These are phyloP conservation scores for Aspergillus biplanus DNA, from an alignment of 495 filamentous ascomycete species.

Conservation along the genomic window DNA sequence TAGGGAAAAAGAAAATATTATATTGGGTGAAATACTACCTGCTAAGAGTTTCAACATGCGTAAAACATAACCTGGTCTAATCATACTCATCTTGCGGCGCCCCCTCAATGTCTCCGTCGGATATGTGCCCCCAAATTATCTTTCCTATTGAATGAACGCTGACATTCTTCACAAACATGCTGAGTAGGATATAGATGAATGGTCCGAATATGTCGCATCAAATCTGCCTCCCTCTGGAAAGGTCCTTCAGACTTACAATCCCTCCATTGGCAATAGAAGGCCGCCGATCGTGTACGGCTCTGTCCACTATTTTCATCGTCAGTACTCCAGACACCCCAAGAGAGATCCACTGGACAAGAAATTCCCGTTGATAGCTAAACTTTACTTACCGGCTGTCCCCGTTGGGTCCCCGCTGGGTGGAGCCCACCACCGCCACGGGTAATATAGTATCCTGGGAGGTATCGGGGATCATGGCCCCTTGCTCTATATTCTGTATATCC, in stretches of 20 bases:
- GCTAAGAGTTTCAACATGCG: too few relatives aligned
- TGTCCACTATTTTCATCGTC: background rate
- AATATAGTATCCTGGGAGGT: too few relatives aligned
- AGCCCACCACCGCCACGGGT: too few relatives aligned
- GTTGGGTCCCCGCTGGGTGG: too few relatives aligned
- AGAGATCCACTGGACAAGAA: too few relatives aligned
- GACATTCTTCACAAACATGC: background rate
- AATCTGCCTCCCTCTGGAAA: background rate
- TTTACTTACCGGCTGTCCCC: too few relatives aligned
- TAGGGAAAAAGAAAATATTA: too few relatives aligned
- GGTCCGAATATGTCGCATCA: conserved; percentile 1
- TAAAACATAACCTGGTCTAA: background rate
- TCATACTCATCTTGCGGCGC: background rate
- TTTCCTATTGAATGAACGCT: background rate
- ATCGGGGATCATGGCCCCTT: too few relatives aligned
- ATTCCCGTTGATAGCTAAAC: too few relatives aligned
- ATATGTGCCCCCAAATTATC: background rate
- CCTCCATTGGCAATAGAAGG: background rate
- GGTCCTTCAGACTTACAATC: background rate
- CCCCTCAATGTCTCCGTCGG: background rate
- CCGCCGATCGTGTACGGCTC: background rate
- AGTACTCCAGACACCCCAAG: background rate
- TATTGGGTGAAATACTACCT: too few relatives aligned
- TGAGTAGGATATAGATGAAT: background rate
- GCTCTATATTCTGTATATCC: too few relatives aligned